Percentiles rank a stretch among this genome's conserved stretches.
These are phyloP conservation scores for Colletotrichum cereale DNA, from an alignment of 2,329 filamentous ascomycete genomes.

Conservation along the genomic window DNA sequence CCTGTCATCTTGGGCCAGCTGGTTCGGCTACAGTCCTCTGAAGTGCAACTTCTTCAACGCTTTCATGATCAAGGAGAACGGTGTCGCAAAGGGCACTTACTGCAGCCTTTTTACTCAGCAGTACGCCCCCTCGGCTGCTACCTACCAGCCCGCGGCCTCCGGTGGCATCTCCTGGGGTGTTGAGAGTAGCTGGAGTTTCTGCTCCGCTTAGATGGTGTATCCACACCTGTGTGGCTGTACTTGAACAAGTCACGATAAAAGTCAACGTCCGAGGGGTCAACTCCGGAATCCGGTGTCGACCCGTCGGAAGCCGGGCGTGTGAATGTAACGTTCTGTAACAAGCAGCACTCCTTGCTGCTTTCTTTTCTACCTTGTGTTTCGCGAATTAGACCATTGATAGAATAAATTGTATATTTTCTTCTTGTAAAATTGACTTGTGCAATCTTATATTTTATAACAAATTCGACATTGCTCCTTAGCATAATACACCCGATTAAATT, in stretches of 20 bases:
- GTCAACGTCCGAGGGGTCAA: background rate
- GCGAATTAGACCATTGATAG: too few relatives aligned
- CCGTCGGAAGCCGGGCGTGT: too few relatives aligned
- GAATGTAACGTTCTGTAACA: background rate
- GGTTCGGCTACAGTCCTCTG: constrained; percentile 34
- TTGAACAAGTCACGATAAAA: too few relatives aligned
- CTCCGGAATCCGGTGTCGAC: too few relatives aligned
- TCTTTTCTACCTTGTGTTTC: too few relatives aligned
- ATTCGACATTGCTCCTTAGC: too few relatives aligned
- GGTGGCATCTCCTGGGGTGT: constrained; percentile 18
- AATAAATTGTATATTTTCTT: too few relatives aligned
- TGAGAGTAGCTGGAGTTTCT: constrained; percentile 37
- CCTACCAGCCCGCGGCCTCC: constrained; percentile 12
- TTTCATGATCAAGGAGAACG: constrained; percentile 39
- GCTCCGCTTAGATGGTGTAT: constrained; percentile 4
- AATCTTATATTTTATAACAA: too few relatives aligned
- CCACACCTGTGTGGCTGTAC: background rate
- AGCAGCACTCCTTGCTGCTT: too few relatives aligned
- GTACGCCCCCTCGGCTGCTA: constrained; percentile 24
- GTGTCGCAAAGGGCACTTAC: constrained; percentile 34
- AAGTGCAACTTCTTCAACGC: constrained; percentile 39
- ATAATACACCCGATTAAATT: too few relatives aligned
- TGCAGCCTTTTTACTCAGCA: constrained; percentile 38
- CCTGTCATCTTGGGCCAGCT: constrained; percentile 11
- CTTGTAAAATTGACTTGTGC: too few relatives aligned